A percentile compares a stretch with the other conserved stretches of the same genome.
Evolutionary conservation across 2,329 filamentous ascomycete species (phyloP).

Genomic region (Dactylonectria macrodidyma): DNA sequence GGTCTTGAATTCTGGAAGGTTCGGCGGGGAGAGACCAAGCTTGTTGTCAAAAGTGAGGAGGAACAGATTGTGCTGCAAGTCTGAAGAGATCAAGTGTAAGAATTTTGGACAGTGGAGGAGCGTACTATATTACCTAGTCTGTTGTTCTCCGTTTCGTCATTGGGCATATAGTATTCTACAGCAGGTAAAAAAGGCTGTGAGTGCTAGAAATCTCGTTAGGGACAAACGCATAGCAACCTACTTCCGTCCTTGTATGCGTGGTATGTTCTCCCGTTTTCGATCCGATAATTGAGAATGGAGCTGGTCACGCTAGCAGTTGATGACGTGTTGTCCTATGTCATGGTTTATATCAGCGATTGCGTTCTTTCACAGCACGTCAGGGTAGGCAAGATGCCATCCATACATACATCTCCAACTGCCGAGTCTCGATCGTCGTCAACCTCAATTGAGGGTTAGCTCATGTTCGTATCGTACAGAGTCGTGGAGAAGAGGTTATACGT

Average conservation of each 20-base stretch:
- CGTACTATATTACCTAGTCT: conserved; percentile 7
- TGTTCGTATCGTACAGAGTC: conserved; percentile 1
- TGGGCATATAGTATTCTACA: conserved; percentile 22
- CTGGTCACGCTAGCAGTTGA: conserved; percentile 18
- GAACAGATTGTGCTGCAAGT: no score
- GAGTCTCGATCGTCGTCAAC: conserved; percentile 15
- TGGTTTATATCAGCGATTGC: not conserved
- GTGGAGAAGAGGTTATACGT: not conserved
- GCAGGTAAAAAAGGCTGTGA: not conserved
- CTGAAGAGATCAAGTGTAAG: not conserved
- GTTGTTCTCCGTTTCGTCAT: conserved; percentile 20
- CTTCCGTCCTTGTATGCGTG: conserved; percentile 28
- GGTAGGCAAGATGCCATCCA: conserved; percentile 2
- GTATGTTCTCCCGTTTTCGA: conserved; percentile 27
- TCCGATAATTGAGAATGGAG: conserved; percentile 24
- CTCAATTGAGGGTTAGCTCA: conserved; percentile 7
- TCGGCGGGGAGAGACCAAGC: no score
- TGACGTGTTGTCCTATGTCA: conserved; percentile 8
- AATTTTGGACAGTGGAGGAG: no score
- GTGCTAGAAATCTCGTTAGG: no score
- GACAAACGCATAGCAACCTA: not conserved
- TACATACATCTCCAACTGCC: conserved; percentile 12
- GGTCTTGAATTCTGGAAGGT: no score
- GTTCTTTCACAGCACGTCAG: not conserved
- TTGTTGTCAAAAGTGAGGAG: no score